A percentile compares a stretch with the other conserved stretches of the same genome.
Evolutionary conservation across 305 asterid genomes (phyloP).

Genomic region (Fraxinus greggii): DNA sequence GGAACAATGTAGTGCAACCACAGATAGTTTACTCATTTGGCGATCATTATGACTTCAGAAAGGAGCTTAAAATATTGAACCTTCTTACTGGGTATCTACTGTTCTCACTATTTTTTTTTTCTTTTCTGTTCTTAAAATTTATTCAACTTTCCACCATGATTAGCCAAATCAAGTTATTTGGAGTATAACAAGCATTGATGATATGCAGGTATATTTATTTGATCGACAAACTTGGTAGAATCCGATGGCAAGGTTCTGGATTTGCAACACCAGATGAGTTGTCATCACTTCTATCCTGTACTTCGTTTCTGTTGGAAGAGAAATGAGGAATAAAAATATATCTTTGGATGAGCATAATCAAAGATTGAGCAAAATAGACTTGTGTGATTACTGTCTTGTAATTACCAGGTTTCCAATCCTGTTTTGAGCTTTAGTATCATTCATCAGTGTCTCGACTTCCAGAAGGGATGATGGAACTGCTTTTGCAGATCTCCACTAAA

Average conservation of each 20-base stretch:
- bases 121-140: neutral
- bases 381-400: neutral
- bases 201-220: slow-evolving; percentile 67
- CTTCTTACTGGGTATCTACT: slow-evolving; percentile 68
- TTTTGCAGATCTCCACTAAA: neutral
- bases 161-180: neutral
- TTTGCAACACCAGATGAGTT: slow-evolving; percentile 68
- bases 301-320: slow-evolving; percentile 60
- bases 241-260: slow-evolving; percentile 90
- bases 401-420: neutral
- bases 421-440: neutral
- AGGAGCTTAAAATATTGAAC: slow-evolving; percentile 79
- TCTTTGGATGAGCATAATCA: slow-evolving; percentile 3
- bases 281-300: slow-evolving; percentile 59
- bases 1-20: slow-evolving; percentile 44
- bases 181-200: neutral
- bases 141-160: slow-evolving; percentile 9
- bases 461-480: neutral
- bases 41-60: slow-evolving; percentile 82
- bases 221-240: slow-evolving; percentile 74
- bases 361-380: neutral
- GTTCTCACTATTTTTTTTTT: slow-evolving; percentile 3
- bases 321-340: slow-evolving; percentile 9
- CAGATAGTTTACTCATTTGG: slow-evolving; percentile 71
- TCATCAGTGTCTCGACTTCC: neutral